Evolutionary conservation across 2,329 filamentous ascomycete species (phyloP).

Genomic region (Botrytis deweyae): DNA sequence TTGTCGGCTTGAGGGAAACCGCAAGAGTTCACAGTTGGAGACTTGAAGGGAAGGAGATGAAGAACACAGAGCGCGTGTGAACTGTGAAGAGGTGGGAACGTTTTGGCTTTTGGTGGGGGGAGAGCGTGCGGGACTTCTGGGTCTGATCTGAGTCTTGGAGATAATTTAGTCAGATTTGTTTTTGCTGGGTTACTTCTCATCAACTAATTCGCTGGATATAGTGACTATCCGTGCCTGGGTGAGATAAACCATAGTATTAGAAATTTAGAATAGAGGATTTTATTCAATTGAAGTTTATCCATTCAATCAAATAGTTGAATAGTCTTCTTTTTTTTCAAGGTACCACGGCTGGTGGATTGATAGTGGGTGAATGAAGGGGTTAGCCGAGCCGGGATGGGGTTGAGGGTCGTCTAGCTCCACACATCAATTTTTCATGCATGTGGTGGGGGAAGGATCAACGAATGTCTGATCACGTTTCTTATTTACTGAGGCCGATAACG

Average conservation of each 20-base stretch:
- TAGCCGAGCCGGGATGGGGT: not conserved
- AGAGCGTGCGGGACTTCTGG: not conserved
- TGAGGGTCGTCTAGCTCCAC: not conserved
- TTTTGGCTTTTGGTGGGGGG: not conserved
- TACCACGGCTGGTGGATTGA: not conserved
- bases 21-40: not conserved
- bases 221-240: not conserved
- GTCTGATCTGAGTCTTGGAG: not conserved
- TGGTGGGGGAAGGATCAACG: not conserved
- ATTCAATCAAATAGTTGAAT: not conserved
- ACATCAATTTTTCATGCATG: not conserved
- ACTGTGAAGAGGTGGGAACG: not conserved
- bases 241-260: too few species aligned
- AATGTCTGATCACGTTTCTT: not conserved
- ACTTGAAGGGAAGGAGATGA: accelerated
- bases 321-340: not conserved
- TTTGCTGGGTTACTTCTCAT: not conserved
- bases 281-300: too few species aligned
- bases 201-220: not conserved
- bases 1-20: accelerated
- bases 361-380: conserved; percentile 11
- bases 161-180: not conserved
- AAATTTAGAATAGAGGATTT: accelerated
- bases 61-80: not conserved
- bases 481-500: too few species aligned